phyloP scores from a whole-genome alignment of 2,329 filamentous ascomycete species.

The Neofusicoccum parvum region DNA sequence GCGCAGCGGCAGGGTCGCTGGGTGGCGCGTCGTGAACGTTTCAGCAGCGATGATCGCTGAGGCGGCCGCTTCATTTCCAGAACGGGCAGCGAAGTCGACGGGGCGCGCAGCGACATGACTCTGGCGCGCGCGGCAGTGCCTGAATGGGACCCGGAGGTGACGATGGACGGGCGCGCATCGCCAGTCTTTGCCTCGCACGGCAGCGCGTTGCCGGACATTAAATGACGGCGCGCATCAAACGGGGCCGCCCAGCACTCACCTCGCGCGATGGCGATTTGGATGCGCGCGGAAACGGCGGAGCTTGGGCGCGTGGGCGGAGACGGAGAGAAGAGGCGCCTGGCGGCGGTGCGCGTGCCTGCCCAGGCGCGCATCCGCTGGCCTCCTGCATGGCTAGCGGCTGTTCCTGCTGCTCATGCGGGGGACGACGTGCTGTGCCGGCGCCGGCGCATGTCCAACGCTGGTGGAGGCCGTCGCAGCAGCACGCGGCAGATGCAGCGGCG shows the following conservation, averaged over 20 bases:
- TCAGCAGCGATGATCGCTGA: background rate
- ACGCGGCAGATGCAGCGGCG: background rate
- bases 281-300: slow-evolving; percentile 4
- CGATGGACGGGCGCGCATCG: slow-evolving; percentile 3
- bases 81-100: background rate
- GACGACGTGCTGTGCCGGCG: slow-evolving; percentile 1
- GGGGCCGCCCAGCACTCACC: background rate
- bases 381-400: slow-evolving; percentile 17
- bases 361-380: background rate
- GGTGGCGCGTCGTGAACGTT: slow-evolving; percentile 6
- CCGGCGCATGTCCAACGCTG: background rate
- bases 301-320: background rate
- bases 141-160: background rate
- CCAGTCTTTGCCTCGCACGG: background rate
- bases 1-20: background rate
- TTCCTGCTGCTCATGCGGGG: slow-evolving; percentile 14
- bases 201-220: background rate
- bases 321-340: background rate
- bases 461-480: background rate
- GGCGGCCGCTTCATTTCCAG: background rate
- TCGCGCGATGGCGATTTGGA: background rate
- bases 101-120: background rate
- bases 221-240: slow-evolving; percentile 13
- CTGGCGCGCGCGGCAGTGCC: background rate
- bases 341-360: slow-evolving; percentile 14